Evolutionary conservation across 108 stramenopile species (phyloP).

Genomic region (Fistulifera pelliculosa): DNA sequence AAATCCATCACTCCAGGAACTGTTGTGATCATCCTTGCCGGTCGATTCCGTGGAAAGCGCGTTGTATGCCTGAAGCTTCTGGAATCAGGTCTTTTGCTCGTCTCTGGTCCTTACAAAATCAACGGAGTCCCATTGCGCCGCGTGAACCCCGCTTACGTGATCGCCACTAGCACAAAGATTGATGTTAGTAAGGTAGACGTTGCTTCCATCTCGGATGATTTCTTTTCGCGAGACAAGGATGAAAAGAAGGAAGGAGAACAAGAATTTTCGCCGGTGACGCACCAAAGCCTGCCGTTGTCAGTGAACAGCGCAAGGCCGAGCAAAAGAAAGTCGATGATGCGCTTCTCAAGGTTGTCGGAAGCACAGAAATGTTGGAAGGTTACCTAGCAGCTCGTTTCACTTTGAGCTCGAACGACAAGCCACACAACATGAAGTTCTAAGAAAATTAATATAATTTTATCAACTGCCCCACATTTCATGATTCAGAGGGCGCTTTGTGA

Average conservation of each 20-base stretch:
- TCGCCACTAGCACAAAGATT: constrained; percentile 95
- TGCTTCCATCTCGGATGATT: constrained; percentile 77
- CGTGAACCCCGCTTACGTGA: constrained; percentile 98
- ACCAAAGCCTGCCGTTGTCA: constrained; percentile 75
- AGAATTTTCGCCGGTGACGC: constrained; percentile 85
- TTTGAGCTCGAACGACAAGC: constrained; percentile 83
- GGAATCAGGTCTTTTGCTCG: constrained; percentile 93
- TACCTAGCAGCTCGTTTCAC: constrained; percentile 94
- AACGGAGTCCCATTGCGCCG: constrained; percentile 99
- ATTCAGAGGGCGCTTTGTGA: no score
- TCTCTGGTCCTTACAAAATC: constrained; percentile 97
- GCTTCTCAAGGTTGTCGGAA: constrained; percentile 66
- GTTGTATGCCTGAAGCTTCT: constrained; percentile 96
- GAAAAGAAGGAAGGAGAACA: constrained; percentile 61
- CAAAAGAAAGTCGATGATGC: constrained; percentile 91
- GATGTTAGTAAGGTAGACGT: constrained; percentile 88
- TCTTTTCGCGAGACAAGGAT: constrained; percentile 82
- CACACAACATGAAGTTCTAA: constrained; percentile 98
- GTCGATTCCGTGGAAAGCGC: constrained; percentile 98
- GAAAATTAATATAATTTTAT: neutral
- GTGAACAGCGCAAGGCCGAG: constrained; percentile 89
- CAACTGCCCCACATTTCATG: no score
- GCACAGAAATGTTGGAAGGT: constrained; percentile 77
- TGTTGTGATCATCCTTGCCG: constrained; percentile 95
- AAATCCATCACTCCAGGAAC: constrained; percentile 95